Evolutionary conservation across 1,284 basidiomycete species (phyloP), one percentile per base, ranked within the genome.

Genomic region (Cryptococcus sp.): DNA sequence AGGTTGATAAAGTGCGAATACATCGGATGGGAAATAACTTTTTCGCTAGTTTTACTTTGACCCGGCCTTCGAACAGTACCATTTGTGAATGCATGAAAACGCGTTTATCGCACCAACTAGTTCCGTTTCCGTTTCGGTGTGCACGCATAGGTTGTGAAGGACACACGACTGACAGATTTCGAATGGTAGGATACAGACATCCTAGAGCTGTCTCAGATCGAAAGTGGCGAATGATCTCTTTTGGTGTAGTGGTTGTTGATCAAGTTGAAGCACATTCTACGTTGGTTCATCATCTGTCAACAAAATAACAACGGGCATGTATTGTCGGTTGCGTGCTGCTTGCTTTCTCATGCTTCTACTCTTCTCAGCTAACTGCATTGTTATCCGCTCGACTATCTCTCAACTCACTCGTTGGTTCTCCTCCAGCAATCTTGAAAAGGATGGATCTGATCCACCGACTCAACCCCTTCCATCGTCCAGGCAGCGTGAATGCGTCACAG

Each of bases 361-460:
- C 15, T n/a, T 44, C 41, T 22, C 5, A 8, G 10, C 41, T 44
- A 13, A 44, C 41, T 44, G n/a, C 41, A 44, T n/a, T 44, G 5
- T 44, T 44, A 10, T 10, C 8, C 29, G 3, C 29, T 10, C 8
- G 41, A 44, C 10, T n/a, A 22, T 44, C 41, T n/a, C 15, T 15
- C 8, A 7, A 10, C n/a, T n/a, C 6, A n/a, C 41, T 44, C 3
- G 22, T 44, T 13, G n/a, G 19, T 47, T 11, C 44, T 37, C 23
- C 47, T 34, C 23, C 1, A 40, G 7, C 41, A 44, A 44, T 20
- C 41, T 20, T 37, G 34, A 26, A 17, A 11, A 60, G 23, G 37
- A 65, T 65, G 63, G 60, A 62, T 43, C 50, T 65, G 47, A 52
- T 65, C 47, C 54, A 62, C 43, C 51, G 53, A 17, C 50, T 65